These are phyloP conservation scores for Litsea cubeba DNA, from an alignment of 164 flowering plant genomes.

Conservation along the genomic window DNA sequence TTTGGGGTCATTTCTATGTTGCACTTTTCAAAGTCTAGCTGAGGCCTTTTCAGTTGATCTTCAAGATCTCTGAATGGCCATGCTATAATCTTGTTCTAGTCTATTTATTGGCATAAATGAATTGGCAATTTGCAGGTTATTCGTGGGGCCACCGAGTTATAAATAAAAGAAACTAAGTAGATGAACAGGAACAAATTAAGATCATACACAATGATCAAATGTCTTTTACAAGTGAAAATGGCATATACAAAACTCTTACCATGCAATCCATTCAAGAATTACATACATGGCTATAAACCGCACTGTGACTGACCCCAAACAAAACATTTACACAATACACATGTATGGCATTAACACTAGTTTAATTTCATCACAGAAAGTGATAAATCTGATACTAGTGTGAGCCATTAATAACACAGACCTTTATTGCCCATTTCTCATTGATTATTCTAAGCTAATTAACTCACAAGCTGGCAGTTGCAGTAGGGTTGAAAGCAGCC, in stretches of 20 bases:
- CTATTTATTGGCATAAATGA: no score
- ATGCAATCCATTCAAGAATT: neutral
- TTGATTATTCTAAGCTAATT: neutral
- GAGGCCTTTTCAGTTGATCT: no score
- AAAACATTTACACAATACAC: neutral
- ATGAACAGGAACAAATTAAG: no score
- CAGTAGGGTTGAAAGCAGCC: constrained; percentile 53
- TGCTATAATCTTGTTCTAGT: no score
- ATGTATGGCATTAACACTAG: neutral
- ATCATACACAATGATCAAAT: neutral
- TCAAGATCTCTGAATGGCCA: no score
- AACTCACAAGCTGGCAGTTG: constrained; percentile 9
- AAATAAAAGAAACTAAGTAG: no score
- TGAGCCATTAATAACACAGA: neutral
- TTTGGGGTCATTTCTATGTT: no score
- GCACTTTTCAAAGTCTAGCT: no score
- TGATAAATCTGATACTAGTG: neutral
- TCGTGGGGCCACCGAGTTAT: no score
- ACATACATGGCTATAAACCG: neutral
- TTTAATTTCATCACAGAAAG: neutral
- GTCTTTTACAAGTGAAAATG: neutral
- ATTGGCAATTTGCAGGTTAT: no score
- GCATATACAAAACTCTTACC: neutral
- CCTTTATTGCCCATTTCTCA: neutral
- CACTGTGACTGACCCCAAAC: neutral